Evolutionary conservation across 2,329 filamentous ascomycete genomes (phyloP).

Genomic region (Daldinia sp.): DNA sequence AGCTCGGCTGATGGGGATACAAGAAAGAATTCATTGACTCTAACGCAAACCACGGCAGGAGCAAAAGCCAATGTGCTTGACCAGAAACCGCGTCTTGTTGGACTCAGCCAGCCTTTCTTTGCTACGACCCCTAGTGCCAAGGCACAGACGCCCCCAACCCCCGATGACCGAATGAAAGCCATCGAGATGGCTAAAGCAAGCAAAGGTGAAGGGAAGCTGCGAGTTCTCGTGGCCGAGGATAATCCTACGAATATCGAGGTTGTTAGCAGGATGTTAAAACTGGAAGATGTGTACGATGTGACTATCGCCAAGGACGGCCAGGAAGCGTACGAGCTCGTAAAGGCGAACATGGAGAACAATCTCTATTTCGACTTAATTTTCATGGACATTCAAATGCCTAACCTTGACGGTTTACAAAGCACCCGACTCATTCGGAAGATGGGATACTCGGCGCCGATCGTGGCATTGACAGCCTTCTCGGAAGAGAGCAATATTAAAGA

Average conservation of each 20-base stretch:
- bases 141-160: constrained; percentile 49
- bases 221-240: constrained; percentile 86
- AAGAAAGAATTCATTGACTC: constrained; percentile 50
- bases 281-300: constrained; percentile 86
- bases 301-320: constrained; percentile 88
- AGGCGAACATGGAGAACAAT: constrained; percentile 80
- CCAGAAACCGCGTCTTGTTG: constrained; percentile 81
- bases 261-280: constrained; percentile 74
- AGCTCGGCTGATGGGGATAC: constrained; percentile 57
- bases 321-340: constrained; percentile 88
- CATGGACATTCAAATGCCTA: constrained; percentile 98
- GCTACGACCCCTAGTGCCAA: constrained; percentile 53
- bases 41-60: constrained; percentile 49
- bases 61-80: constrained; percentile 65
- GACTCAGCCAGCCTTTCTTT: constrained; percentile 87
- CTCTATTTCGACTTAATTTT: constrained; percentile 87
- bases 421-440: constrained; percentile 86
- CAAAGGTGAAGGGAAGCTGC: constrained; percentile 74
- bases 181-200: constrained; percentile 74
- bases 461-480: constrained; percentile 89
- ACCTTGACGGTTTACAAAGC: constrained; percentile 88
- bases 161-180: constrained; percentile 72
- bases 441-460: constrained; percentile 89
- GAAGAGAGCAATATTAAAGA: constrained; percentile 91
- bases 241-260: constrained; percentile 70